Base-by-base conservation (phyloP, 352 stramenopile genomes). In the Labyrinthula sp. region DNA sequence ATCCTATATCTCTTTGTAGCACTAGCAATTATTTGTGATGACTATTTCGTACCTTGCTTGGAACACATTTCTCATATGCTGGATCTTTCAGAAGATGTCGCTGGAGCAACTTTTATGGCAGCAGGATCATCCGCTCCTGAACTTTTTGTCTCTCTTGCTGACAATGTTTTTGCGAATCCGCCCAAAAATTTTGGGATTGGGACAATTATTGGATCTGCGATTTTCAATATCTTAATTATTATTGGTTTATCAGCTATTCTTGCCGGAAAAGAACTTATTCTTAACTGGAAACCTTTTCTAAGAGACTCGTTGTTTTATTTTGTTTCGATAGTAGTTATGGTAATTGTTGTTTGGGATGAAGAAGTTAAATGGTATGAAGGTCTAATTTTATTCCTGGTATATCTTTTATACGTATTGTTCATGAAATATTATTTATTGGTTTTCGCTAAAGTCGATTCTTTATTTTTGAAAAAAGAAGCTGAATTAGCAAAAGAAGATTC, bases 201-300 rank as follows among this genome's bases (percentile, higher is more conserved):
- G 39, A 84, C 73, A 10, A 81, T 84, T 58, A 69, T 84, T 2
- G 73, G 73, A 24, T 74, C 59, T 2, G 73, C 71, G 2, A 65
- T 77, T 25, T 84, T 84, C 55, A 84, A 84, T 59, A 68, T 81
- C 3, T 57, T 84, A 2, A 77, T 81, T 46, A 71, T 84, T 12
- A 79, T 82, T 49, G 73, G 58, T 7, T 64, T 73, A 48, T 79
- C 69, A 41, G 64, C 64, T 25, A 46, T 78, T 17, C 54, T 65
- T 22, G 46, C 47, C 18, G 61, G 29, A 7, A 38, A 52, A 6
- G 45, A 47, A 5, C 59, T 81, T 3, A 41, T 29, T 4, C 57
- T 81, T 20, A 78, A 65, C 0, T 77, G 69, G 68, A 78, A 70
- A 70, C 69, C 69, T 8, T 47, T 81, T 8, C 70, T 69, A 47